A percentile compares a stretch with the other conserved stretches of the same genome.
Evolutionary conservation across 164 flowering plant species (phyloP).

Genomic region (Saururus chinensis): DNA sequence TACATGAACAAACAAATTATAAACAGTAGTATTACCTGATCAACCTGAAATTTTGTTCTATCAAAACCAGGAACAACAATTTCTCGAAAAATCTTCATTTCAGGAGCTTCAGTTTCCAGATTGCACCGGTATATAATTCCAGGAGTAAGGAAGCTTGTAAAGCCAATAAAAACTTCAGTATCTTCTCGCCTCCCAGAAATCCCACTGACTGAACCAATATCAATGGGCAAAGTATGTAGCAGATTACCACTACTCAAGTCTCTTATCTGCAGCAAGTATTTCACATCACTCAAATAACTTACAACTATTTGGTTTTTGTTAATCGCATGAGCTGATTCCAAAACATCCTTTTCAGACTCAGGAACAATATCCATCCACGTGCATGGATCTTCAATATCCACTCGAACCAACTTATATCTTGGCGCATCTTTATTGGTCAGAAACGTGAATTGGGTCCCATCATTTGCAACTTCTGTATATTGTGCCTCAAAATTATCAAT

Average conservation of each 20-base stretch:
- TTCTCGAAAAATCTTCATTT: conserved; percentile 76
- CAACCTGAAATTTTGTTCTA: conserved; percentile 61
- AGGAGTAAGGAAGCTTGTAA: conserved; percentile 88
- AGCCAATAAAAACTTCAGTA: conserved; percentile 49
- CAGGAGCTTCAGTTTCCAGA: conserved; percentile 44
- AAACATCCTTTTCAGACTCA: conserved; percentile 74
- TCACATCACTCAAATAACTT: conserved; percentile 87
- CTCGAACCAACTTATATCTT: conserved; percentile 73
- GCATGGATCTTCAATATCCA: conserved; percentile 68
- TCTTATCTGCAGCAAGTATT: conserved; percentile 72
- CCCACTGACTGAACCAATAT: conserved; percentile 66
- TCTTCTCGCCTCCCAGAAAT: conserved; percentile 72
- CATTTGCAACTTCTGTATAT: conserved; percentile 68
- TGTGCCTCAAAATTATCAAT: conserved; percentile 77
- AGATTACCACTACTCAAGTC: conserved; percentile 71
- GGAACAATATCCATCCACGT: conserved; percentile 63
- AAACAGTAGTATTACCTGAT: conserved; percentile 47
- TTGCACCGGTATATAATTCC: conserved; percentile 80
- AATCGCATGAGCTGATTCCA: conserved; percentile 70
- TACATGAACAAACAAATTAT: no score
- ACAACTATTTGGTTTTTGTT: conserved; percentile 61
- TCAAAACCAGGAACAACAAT: conserved; percentile 77
- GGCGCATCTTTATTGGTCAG: conserved; percentile 89
- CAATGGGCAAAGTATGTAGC: conserved; percentile 71
- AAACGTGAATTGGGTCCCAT: conserved; percentile 78